phyloP scores from a whole-genome alignment of 2,329 filamentous ascomycete species.

The Xylariomycetidae sp. region DNA sequence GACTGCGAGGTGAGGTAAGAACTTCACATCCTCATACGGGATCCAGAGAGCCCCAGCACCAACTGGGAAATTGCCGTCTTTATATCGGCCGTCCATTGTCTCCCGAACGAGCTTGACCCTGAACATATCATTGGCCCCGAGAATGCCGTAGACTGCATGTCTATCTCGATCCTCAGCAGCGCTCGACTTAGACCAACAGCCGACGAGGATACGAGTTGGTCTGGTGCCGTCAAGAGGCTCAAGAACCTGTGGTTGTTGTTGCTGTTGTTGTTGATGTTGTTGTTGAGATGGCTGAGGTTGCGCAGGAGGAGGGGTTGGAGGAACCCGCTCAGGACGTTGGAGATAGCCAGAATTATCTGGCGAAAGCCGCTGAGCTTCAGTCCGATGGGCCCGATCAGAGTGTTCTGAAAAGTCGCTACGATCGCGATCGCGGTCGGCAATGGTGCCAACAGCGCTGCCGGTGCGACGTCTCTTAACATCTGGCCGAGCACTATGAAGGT shows the following conservation, averaged over 20 bases:
- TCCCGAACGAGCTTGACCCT: conserved; percentile 57
- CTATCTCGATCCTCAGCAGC: conserved; percentile 43
- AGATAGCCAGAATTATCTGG: background rate
- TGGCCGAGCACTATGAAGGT: conserved; percentile 29
- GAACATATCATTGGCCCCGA: conserved; percentile 61
- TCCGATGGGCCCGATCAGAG: too few relatives aligned
- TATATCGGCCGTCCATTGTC: conserved; percentile 54
- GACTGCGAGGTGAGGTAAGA: conserved; percentile 49
- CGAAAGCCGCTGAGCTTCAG: conserved; percentile 5
- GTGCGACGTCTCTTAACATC: conserved; percentile 46
- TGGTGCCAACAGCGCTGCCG: conserved; percentile 31
- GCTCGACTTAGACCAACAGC: conserved; percentile 54
- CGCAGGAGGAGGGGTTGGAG: conserved; percentile 1
- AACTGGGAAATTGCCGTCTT: conserved; percentile 56
- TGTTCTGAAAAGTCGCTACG: too few relatives aligned
- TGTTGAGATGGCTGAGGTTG: too few relatives aligned
- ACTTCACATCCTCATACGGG: conserved; percentile 55
- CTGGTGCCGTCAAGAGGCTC: conserved; percentile 43
- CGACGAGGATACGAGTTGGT: conserved; percentile 54
- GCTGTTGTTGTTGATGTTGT: too few relatives aligned
- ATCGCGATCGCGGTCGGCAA: conserved; percentile 23
- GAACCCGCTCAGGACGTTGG: background rate
- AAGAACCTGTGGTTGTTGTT: conserved; percentile 7
- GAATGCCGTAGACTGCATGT: conserved; percentile 59
- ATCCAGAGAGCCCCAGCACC: conserved; percentile 61